These are phyloP conservation scores for Ganoderma lingzhi DNA, from an alignment of 1,284 basidiomycete species.

Conservation along the genomic window DNA sequence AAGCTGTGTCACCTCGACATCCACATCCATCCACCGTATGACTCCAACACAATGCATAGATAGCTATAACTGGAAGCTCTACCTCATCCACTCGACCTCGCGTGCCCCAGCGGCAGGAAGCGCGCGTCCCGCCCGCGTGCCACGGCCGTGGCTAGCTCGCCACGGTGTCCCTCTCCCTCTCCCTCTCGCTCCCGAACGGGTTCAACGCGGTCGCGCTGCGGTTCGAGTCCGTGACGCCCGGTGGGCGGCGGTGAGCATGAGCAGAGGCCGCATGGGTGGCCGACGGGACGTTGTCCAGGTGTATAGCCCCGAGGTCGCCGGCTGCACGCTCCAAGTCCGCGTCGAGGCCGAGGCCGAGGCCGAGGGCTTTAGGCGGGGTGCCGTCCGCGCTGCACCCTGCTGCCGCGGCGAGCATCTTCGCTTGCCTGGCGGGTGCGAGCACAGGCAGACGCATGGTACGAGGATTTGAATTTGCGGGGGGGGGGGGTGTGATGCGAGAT, in stretches of 20 bases:
- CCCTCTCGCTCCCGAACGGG: neutral
- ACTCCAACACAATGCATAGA: no score
- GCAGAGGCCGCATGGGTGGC: neutral
- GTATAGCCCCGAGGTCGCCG: neutral
- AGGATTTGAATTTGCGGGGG: neutral
- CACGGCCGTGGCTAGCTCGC: no score
- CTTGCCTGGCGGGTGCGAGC: neutral
- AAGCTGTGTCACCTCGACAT: no score
- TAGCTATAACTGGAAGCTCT: no score
- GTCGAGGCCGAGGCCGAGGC: neutral
- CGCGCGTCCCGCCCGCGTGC: no score
- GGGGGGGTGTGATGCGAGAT: neutral
- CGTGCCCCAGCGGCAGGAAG: no score
- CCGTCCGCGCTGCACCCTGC: neutral
- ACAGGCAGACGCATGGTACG: neutral
- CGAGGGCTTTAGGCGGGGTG: neutral
- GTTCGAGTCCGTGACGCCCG: neutral
- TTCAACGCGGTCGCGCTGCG: neutral
- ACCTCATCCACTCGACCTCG: neutral
- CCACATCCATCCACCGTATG: no score
- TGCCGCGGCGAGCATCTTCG: constrained; percentile 9
- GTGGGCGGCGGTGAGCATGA: neutral
- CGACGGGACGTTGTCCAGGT: neutral
- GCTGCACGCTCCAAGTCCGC: neutral
- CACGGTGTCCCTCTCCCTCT: neutral